Evolutionary conservation across 2,329 filamentous ascomycete species (phyloP).

Genomic region (Diaporthe humulicola): DNA sequence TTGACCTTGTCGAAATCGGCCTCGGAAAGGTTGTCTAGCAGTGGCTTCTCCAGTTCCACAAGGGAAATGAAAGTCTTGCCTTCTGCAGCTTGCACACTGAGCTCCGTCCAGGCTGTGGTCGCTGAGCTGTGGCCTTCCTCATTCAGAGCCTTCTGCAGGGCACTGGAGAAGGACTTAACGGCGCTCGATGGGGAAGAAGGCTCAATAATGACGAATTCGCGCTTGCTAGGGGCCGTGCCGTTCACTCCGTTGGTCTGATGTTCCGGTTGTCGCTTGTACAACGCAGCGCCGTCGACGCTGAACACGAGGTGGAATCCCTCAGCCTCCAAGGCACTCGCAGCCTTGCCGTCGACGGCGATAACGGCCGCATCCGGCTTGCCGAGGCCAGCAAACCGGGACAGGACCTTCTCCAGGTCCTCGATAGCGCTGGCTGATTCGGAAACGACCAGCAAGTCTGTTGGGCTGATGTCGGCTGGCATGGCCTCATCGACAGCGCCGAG

Average conservation of each 20-base stretch:
- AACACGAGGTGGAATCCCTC: constrained; percentile 32
- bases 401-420: constrained; percentile 14
- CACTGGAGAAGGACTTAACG: constrained; percentile 12
- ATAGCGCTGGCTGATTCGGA: neutral
- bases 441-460: constrained; percentile 32
- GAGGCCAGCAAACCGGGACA: constrained; percentile 3
- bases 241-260: constrained; percentile 25
- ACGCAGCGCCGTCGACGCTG: constrained; percentile 1
- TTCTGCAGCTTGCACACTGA: neutral
- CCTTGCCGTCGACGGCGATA: constrained; percentile 4
- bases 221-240: neutral
- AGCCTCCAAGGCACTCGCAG: constrained; percentile 11
- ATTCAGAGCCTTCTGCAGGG: neutral
- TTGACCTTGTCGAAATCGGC: constrained; percentile 40
- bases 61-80: neutral
- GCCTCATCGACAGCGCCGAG: constrained; percentile 25
- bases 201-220: constrained; percentile 35
- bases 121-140: neutral
- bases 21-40: constrained; percentile 14
- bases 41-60: neutral
- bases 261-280: constrained; percentile 33
- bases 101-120: neutral
- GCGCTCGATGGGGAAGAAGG: constrained; percentile 6
- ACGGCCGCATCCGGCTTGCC: constrained; percentile 28
- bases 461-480: constrained; percentile 20